Evolutionary conservation across 2,329 filamentous ascomycete species (phyloP).

Genomic region (Orbilia ellipsospora): DNA sequence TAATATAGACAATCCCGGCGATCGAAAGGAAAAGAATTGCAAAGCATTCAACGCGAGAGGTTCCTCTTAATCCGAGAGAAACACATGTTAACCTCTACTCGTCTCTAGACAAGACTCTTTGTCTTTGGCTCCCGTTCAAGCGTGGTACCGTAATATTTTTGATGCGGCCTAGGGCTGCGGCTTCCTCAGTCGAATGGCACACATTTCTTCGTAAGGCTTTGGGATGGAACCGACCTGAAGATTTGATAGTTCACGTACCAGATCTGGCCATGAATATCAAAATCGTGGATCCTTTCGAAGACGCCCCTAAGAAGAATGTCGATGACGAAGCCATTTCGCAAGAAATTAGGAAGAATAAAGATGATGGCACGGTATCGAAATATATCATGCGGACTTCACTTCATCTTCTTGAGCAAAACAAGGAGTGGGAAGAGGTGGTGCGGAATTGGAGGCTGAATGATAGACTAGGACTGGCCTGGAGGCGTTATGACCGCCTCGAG

Average conservation of each 20-base stretch:
- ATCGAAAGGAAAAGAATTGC: conserved; percentile 68
- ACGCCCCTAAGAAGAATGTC: conserved; percentile 61
- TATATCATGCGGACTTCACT: conserved; percentile 70
- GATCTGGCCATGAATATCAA: conserved; percentile 71
- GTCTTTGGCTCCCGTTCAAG: conserved; percentile 70
- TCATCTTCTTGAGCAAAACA: conserved; percentile 68
- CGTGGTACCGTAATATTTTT: conserved; percentile 71
- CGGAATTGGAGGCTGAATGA: conserved; percentile 70
- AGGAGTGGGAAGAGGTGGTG: conserved; percentile 71
- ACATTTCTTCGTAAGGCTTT: conserved; percentile 72
- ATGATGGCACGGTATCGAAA: conserved; percentile 69
- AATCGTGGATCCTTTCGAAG: conserved; percentile 71
- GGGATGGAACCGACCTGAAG: conserved; percentile 69
- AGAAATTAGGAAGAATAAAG: conserved; percentile 61
- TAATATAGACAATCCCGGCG: conserved; percentile 66
- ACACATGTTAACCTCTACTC: conserved; percentile 74
- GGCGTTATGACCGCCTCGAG: conserved; percentile 75
- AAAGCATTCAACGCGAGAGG: conserved; percentile 69
- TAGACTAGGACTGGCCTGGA: conserved; percentile 75
- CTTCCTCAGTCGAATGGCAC: conserved; percentile 75
- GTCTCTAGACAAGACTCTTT: conserved; percentile 74
- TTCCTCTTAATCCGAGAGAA: conserved; percentile 68
- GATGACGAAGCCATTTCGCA: conserved; percentile 63
- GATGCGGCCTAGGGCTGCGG: conserved; percentile 71
- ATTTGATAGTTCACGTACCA: conserved; percentile 72